phyloP scores from a whole-genome alignment of 805 yeast genomes.

The Yarrowia divulgata region DNA sequence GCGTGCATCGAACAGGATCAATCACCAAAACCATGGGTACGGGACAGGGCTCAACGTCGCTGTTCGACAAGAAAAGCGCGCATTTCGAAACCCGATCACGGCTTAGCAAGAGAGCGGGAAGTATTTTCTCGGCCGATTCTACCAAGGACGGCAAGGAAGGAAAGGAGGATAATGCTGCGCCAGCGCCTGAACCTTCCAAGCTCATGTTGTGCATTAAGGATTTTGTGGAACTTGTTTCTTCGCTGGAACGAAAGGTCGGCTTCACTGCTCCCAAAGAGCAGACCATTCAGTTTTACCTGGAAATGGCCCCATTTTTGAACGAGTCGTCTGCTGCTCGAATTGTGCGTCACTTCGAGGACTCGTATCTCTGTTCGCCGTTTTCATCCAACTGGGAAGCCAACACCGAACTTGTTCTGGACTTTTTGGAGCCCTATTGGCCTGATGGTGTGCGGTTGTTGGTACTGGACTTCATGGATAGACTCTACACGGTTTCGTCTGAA shows the following conservation, averaged over 20 bases:
- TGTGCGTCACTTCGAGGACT: slow-evolving; percentile 57
- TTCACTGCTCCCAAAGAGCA: slow-evolving; percentile 56
- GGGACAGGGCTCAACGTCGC: slow-evolving; percentile 16
- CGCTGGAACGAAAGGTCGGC: slow-evolving; percentile 40
- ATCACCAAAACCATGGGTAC: slow-evolving; percentile 17
- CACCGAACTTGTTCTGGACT: slow-evolving; percentile 55
- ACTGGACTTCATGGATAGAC: slow-evolving; percentile 50
- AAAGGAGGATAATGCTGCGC: slow-evolving; percentile 4
- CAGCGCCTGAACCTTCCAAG: slow-evolving; percentile 11
- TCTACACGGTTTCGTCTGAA: slow-evolving; percentile 52
- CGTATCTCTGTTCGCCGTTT: slow-evolving; percentile 62
- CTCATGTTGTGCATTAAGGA: slow-evolving; percentile 13
- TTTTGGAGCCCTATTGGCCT: slow-evolving; percentile 48
- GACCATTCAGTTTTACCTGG: slow-evolving; percentile 55
- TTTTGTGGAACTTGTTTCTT: slow-evolving; percentile 27
- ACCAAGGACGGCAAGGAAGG: slow-evolving; percentile 11
- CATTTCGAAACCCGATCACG: slow-evolving; percentile 12
- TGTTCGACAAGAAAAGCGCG: slow-evolving; percentile 20
- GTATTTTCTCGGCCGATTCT: slow-evolving; percentile 21
- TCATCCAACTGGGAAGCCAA: slow-evolving; percentile 61
- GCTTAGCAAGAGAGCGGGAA: slow-evolving; percentile 26
- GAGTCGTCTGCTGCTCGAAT: slow-evolving; percentile 55
- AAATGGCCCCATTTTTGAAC: slow-evolving; percentile 52
- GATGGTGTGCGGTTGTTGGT: slow-evolving; percentile 45
- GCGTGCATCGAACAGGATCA: neutral